Evolutionary conservation across 2,329 filamentous ascomycete species (phyloP).

Genomic region (Beauveria pseudobassiana): DNA sequence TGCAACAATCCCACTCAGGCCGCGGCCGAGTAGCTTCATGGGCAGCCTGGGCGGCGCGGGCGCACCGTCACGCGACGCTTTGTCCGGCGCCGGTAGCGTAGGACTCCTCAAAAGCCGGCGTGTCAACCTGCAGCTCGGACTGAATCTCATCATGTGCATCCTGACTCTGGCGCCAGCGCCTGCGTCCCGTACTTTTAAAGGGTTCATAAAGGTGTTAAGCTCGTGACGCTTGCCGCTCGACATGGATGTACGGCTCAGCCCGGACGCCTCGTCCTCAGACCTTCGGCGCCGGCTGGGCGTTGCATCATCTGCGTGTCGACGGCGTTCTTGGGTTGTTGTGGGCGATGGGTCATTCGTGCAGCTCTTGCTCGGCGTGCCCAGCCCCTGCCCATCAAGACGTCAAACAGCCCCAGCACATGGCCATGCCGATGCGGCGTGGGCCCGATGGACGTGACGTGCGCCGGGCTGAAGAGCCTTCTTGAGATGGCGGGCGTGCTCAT

Average conservation of each 20-base stretch:
- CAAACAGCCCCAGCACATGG: conserved; percentile 69
- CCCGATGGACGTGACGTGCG: conserved; percentile 55
- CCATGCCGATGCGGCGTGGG: conserved; percentile 78
- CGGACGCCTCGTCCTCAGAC: conserved; percentile 19
- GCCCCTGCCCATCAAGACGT: conserved; percentile 50
- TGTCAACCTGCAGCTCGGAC: conserved; percentile 54
- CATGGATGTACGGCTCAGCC: conserved; percentile 41
- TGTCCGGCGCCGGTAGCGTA: conserved; percentile 44
- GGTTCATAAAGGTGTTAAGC: conserved; percentile 59
- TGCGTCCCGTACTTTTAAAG: conserved; percentile 40
- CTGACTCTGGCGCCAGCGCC: conserved; percentile 30
- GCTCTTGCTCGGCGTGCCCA: conserved; percentile 43
- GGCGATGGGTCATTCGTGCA: conserved; percentile 8
- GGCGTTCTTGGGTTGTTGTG: conserved; percentile 15
- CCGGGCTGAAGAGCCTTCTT: conserved; percentile 53
- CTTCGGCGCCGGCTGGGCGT: conserved; percentile 41
- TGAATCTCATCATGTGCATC: conserved; percentile 44
- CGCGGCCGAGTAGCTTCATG: conserved; percentile 56
- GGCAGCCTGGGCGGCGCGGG: conserved; percentile 46
- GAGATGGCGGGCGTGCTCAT: conserved; percentile 49
- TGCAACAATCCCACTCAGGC: conserved; percentile 67
- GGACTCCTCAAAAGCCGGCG: conserved; percentile 58
- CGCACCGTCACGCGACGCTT: conserved; percentile 47
- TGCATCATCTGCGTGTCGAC: conserved; percentile 24
- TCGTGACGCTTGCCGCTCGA: conserved; percentile 53